These are phyloP conservation scores for Chytriomyces sp. DNA, from an alignment of 192 early-diverging fungal genomes.

Conservation along the genomic window DNA sequence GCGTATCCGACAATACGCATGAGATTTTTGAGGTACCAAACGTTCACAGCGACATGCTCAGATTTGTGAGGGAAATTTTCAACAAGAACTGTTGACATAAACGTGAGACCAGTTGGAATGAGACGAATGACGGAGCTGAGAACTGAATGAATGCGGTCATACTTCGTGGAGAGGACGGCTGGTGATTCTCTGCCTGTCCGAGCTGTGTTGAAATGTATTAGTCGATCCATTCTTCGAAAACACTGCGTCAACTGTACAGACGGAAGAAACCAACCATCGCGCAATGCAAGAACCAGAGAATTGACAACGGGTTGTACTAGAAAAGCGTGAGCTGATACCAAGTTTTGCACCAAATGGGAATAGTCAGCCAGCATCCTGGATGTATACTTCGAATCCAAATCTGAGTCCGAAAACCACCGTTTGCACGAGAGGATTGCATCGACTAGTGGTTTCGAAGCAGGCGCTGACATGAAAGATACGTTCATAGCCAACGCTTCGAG, in stretches of 20 bases:
- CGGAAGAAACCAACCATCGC: constrained; percentile 51
- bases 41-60: constrained; percentile 60
- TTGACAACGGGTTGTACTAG: constrained; percentile 67
- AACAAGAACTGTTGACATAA: constrained; percentile 66
- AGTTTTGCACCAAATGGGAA: constrained; percentile 63
- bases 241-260: neutral
- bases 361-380: too few species aligned
- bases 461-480: neutral
- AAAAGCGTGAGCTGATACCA: constrained; percentile 76
- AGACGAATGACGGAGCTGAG: constrained; percentile 66
- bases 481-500: neutral
- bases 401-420: constrained; percentile 47
- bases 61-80: constrained; percentile 77
- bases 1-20: constrained; percentile 80
- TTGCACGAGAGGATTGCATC: constrained; percentile 65
- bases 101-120: constrained; percentile 72
- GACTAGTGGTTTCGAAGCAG: constrained; percentile 44
- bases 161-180: constrained; percentile 34
- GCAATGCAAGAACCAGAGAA: constrained; percentile 61
- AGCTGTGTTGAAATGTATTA: neutral
- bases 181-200: constrained; percentile 18
- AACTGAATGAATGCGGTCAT: constrained; percentile 67
- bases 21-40: constrained; percentile 76
- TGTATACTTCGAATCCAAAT: too few species aligned
- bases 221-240: too few species aligned